Percentiles rank a stretch among this genome's conserved stretches.
These are phyloP conservation scores for Rhizopogon rudus DNA, from an alignment of 768 basidiomycete species.

Conservation along the genomic window DNA sequence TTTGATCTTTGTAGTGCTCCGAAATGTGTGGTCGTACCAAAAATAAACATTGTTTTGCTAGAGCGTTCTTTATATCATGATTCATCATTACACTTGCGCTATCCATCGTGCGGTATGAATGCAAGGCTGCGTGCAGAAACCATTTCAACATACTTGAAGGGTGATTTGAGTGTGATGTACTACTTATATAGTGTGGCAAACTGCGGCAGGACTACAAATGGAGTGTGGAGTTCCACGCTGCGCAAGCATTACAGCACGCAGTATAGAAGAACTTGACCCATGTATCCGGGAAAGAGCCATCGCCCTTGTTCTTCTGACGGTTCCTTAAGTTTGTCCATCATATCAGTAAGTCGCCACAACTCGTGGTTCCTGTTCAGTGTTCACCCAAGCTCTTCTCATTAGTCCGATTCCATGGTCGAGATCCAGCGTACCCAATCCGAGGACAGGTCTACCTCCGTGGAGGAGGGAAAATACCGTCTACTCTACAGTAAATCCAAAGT, in stretches of 20 bases:
- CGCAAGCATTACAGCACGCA: neutral
- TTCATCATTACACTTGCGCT: neutral
- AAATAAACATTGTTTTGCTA: constrained; percentile 52
- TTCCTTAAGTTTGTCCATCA: constrained; percentile 33
- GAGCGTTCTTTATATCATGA: constrained; percentile 12
- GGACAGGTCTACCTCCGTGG: constrained; percentile 26
- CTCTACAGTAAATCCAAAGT: constrained; percentile 93
- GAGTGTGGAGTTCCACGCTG: neutral
- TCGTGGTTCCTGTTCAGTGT: constrained; percentile 1
- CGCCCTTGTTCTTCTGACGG: constrained; percentile 36
- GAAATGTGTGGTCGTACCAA: constrained; percentile 94
- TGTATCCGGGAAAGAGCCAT: constrained; percentile 17
- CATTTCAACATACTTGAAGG: too few relatives aligned
- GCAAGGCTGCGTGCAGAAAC: neutral
- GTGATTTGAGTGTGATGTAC: constrained; percentile 5
- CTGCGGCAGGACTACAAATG: constrained; percentile 9
- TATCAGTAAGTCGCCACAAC: constrained; percentile 35
- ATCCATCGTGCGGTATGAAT: constrained; percentile 1
- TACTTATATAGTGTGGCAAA: constrained; percentile 12
- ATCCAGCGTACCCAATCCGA: constrained; percentile 43
- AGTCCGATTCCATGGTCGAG: constrained; percentile 70
- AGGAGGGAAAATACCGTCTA: constrained; percentile 63
- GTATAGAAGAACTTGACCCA: constrained; percentile 3
- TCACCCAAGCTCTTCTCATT: constrained; percentile 8
- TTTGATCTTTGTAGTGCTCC: constrained; percentile 61